Conservation (phyloP, 2,329 filamentous ascomycete species). For the Didymella glomerata region DNA sequence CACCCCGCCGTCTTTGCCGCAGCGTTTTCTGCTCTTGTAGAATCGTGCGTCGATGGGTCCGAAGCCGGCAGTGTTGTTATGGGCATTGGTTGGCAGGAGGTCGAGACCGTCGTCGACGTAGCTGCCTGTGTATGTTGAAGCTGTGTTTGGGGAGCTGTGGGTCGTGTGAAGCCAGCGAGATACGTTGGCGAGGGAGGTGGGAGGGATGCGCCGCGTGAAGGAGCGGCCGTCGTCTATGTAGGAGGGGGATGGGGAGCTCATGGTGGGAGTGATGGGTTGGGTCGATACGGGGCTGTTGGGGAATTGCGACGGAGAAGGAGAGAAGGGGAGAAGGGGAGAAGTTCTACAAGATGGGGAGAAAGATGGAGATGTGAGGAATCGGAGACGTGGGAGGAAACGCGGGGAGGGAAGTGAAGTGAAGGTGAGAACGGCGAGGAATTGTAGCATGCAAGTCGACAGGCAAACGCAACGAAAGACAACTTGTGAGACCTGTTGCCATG, state of each 20-base stretch:
- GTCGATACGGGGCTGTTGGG: background rate
- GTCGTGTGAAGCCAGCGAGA: slow-evolving; percentile 24
- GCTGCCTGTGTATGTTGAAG: slow-evolving; percentile 35
- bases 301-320: background rate
- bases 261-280: background rate
- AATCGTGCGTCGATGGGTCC: slow-evolving; percentile 25
- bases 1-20: background rate
- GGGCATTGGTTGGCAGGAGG: slow-evolving; percentile 14
- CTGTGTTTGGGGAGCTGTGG: slow-evolving; percentile 2
- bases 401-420: slow-evolving; percentile 1
- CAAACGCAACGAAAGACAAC: background rate
- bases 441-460: background rate
- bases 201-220: slow-evolving; percentile 29
- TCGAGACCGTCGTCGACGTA: slow-evolving; percentile 45
- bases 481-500: background rate
- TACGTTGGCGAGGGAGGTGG: slow-evolving; percentile 15
- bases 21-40: slow-evolving; percentile 27
- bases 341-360: too few species aligned
- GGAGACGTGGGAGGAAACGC: too few species aligned
- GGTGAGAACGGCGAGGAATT: background rate
- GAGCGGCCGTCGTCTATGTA: slow-evolving; percentile 38
- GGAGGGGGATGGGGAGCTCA: slow-evolving; percentile 32
- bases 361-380: background rate
- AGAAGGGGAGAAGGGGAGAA: too few species aligned
- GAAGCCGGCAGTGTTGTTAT: slow-evolving; percentile 23